These are phyloP conservation scores for Psilocybe cyanescens DNA, from an alignment of 768 basidiomycete species.

Conservation along the genomic window DNA sequence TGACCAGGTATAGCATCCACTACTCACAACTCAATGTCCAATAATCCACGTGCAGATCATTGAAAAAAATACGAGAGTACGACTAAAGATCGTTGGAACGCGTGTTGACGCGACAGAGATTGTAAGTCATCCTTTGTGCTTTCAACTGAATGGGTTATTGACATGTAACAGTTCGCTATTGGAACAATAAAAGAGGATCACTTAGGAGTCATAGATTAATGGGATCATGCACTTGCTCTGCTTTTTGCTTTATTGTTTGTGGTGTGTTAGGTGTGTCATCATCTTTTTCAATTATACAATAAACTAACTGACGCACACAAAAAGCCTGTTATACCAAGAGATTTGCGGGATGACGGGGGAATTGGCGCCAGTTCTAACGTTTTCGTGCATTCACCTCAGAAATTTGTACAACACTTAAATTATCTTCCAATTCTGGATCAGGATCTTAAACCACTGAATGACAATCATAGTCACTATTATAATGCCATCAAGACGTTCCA, in stretches of 20 bases:
- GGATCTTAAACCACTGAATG: background rate
- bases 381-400: background rate
- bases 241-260: background rate
- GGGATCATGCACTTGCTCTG: background rate
- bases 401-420: conserved; percentile 1
- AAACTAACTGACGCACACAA: background rate
- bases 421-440: too few species aligned
- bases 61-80: conserved; percentile 89
- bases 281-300: background rate
- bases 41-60: conserved; percentile 62
- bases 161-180: conserved; percentile 79
- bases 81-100: conserved; percentile 98
- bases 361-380: background rate
- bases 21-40: background rate
- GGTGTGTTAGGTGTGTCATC: background rate
- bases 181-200: conserved; percentile 99
- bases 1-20: conserved; percentile 62
- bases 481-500: too few species aligned
- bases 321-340: background rate
- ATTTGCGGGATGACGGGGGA: background rate
- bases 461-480: too few species aligned
- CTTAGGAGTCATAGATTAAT: conserved; percentile 85
- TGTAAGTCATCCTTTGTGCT: conserved; percentile 48
- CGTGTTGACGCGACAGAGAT: conserved; percentile 98
- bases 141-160: conserved; percentile 1